Percentiles rank a stretch among this genome's conserved stretches.
phyloP scores from a whole-genome alignment of 192 early-diverging fungal genomes.

The Oehlia diaphana region DNA sequence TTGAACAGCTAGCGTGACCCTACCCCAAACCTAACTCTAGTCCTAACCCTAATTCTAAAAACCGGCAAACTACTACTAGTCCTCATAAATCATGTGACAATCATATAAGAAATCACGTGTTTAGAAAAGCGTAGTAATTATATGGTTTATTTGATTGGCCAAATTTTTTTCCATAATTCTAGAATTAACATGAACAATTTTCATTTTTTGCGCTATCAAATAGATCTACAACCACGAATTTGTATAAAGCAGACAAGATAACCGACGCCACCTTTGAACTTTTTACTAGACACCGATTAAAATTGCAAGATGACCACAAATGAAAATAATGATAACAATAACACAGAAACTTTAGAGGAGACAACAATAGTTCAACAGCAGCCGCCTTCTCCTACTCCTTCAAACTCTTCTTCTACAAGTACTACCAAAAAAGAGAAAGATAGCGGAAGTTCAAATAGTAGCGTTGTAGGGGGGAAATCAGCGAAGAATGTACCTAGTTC shows the following conservation, averaged over 20 bases:
- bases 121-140: too few relatives aligned
- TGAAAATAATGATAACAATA: neutral
- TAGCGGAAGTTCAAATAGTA: neutral
- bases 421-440: constrained; percentile 14
- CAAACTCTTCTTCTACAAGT: constrained; percentile 3
- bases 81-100: too few relatives aligned
- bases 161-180: too few relatives aligned
- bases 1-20: too few relatives aligned
- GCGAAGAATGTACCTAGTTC: constrained; percentile 32
- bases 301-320: neutral
- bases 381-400: constrained; percentile 14
- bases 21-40: too few relatives aligned
- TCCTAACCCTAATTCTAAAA: too few relatives aligned
- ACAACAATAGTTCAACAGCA: neutral
- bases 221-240: too few relatives aligned
- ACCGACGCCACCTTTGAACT: neutral
- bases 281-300: neutral
- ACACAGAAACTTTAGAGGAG: neutral
- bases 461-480: neutral
- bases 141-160: too few relatives aligned
- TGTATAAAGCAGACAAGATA: neutral
- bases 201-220: too few relatives aligned
- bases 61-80: too few relatives aligned
- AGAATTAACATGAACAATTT: too few relatives aligned
- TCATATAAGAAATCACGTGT: too few relatives aligned